A percentile compares a stretch with the other conserved stretches of the same genome.
Conservation (phyloP, 306 rosid species). For the Abrus pulchellus region DNA sequence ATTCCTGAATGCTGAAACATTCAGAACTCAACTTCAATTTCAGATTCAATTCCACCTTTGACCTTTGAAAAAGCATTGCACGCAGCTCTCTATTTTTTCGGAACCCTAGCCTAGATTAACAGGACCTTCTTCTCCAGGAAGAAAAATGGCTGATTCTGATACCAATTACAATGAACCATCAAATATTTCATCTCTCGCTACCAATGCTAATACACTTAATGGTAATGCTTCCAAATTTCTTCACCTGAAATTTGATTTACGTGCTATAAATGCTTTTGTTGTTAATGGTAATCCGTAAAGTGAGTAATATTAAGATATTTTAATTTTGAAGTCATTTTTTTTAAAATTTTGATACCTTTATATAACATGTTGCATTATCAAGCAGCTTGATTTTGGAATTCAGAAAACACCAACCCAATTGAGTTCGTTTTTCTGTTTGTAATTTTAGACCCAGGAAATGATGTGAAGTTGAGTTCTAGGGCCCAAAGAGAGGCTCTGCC, state of each 20-base stretch:
- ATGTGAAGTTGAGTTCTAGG: constrained; percentile 62
- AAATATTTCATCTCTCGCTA: constrained; percentile 8
- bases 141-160: constrained; percentile 30
- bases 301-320: constrained; percentile 8
- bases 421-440: constrained; percentile 29
- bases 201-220: constrained; percentile 5
- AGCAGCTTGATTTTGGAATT: constrained; percentile 13
- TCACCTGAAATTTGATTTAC: constrained; percentile 2
- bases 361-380: too few species aligned
- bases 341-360: background rate
- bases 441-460: constrained; percentile 49
- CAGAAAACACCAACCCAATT: constrained; percentile 8
- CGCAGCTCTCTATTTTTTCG: background rate
- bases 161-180: constrained; percentile 20
- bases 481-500: constrained; percentile 82
- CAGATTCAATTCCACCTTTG: constrained; percentile 1
- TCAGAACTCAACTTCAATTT: too few species aligned
- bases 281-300: too few species aligned
- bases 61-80: background rate
- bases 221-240: constrained; percentile 32
- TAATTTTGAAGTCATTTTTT: background rate
- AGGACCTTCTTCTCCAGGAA: constrained; percentile 5
- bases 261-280: background rate
- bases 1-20: background rate
- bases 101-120: constrained; percentile 18